These are phyloP conservation scores for Calycina marina DNA, from an alignment of 2,329 filamentous ascomycete genomes.

Conservation along the genomic window DNA sequence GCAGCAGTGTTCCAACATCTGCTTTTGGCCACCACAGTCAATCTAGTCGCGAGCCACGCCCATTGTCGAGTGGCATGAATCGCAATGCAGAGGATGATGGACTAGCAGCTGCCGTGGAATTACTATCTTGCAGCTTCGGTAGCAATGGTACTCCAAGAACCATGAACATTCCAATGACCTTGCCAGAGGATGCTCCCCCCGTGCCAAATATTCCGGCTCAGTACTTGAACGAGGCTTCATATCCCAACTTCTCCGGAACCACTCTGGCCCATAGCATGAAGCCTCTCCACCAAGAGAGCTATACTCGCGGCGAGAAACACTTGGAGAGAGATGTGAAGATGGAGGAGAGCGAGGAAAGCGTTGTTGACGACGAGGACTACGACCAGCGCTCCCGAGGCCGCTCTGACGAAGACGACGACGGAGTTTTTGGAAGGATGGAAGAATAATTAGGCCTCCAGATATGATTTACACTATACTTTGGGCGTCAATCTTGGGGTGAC, in stretches of 20 bases:
- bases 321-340: constrained; percentile 50
- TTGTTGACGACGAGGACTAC: constrained; percentile 51
- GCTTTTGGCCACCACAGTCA: constrained; percentile 41
- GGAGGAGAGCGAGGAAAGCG: constrained; percentile 49
- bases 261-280: constrained; percentile 41
- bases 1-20: constrained; percentile 35
- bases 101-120: constrained; percentile 76
- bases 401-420: constrained; percentile 83
- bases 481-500: constrained; percentile 3
- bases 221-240: constrained; percentile 48
- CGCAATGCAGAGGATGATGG: constrained; percentile 69
- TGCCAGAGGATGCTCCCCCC: constrained; percentile 64
- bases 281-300: constrained; percentile 50
- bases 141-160: constrained; percentile 32
- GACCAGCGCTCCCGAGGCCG: constrained; percentile 43
- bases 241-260: constrained; percentile 41
- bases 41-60: constrained; percentile 61
- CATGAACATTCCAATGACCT: constrained; percentile 46
- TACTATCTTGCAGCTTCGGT: constrained; percentile 81
- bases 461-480: too few species aligned
- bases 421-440: constrained; percentile 94
- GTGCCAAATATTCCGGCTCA: constrained; percentile 76
- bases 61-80: constrained; percentile 65
- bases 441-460: too few species aligned
- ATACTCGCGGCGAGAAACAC: constrained; percentile 35